phyloP scores from a whole-genome alignment of 179 eudicot genomes.

The Silene vulgaris region DNA sequence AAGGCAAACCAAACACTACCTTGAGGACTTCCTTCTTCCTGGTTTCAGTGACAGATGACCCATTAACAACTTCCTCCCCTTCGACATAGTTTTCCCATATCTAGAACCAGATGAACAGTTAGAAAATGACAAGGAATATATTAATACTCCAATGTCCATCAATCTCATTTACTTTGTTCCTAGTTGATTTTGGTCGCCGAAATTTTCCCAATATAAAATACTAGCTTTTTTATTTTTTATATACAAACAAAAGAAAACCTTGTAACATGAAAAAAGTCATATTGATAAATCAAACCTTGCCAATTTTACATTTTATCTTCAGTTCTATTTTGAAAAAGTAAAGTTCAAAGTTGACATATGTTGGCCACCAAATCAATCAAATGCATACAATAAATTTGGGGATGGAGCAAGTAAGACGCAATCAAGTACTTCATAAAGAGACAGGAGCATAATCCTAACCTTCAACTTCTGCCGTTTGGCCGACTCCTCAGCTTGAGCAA shows the following conservation, averaged over 20 bases:
- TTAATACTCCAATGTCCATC: background rate
- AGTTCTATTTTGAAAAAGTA: background rate
- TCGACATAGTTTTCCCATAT: constrained; percentile 95
- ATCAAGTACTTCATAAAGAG: background rate
- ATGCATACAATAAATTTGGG: background rate
- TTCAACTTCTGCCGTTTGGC: constrained; percentile 87
- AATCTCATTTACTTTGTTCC: background rate
- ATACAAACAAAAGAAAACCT: background rate
- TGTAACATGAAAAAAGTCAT: background rate
- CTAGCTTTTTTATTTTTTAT: no score
- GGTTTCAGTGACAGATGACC: constrained; percentile 42
- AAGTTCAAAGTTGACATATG: background rate
- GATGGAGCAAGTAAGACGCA: background rate
- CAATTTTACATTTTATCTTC: background rate
- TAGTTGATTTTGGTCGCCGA: background rate
- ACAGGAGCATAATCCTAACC: constrained; percentile 34
- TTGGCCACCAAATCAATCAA: background rate
- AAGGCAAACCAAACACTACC: constrained; percentile 34
- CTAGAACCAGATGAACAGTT: constrained; percentile 35
- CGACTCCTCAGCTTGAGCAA: constrained; percentile 73
- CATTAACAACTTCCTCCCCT: constrained; percentile 77
- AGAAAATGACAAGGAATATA: background rate
- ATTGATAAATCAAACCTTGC: background rate
- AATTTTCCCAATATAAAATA: background rate
- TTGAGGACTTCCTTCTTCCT: constrained; percentile 78